Evolutionary conservation across 352 stramenopile species (phyloP), one percentile per base, ranked within the genome.

Genomic region (Globisporangium nagaii): DNA sequence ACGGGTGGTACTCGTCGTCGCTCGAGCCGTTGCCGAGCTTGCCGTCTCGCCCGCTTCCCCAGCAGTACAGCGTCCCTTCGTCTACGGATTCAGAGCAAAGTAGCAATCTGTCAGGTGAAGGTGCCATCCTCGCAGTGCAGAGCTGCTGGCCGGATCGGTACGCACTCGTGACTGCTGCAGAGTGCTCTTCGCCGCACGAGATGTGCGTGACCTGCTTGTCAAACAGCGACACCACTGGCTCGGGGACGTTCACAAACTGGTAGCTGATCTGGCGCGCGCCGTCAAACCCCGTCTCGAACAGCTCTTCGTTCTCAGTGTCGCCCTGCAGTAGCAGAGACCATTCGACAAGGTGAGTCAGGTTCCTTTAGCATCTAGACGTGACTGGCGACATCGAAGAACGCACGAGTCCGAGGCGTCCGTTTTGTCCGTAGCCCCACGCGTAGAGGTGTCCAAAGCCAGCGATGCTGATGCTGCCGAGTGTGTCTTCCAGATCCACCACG

Each of bases 241-340:
- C 74, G 0, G 78, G 71, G 2, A 60, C 58, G 35, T 59, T 44
- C 10, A 85, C 72, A 42, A 71, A 85, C 48, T 86, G 80, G 55
- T 88, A 90, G 47, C 68, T 85, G 36, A 70, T 86, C 41, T 90
- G 75, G 2, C 78, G 71, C 25, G 64, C 71, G 13, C 75, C 70
- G 34, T 90, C 80, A 53, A 88, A 90, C 24, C 77, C 77, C 1
- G 72, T 68, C 30, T 84, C 63, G 58, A 88, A 90, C 37, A 88
- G 25, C 28, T 56, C 52, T 11, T 90, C 78, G 47, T 88, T 86
- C 32, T 90, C 78, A 9, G 75, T 73, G 24, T 90, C 80, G 4
- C 78, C 78, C 76, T 87, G 41, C 37, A n/a, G n/a, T n/a, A n/a
- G n/a, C n/a, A n/a, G n/a, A n/a, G n/a, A n/a, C n/a, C n/a, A n/a